phyloP scores from a whole-genome alignment of 2,329 filamentous ascomycete species.

The Aureobasidium sp. region DNA sequence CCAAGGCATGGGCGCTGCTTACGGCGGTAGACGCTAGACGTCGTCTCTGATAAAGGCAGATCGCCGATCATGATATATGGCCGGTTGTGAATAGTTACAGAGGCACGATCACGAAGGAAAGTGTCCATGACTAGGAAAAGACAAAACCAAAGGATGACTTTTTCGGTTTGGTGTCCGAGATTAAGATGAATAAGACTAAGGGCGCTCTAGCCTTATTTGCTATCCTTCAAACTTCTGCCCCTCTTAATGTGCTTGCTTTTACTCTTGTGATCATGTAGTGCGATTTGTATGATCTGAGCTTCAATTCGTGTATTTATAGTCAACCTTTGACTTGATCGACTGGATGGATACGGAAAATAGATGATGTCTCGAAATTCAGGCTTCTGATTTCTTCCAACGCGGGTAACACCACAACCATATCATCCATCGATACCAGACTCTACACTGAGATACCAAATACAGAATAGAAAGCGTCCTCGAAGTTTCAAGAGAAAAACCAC shows the following conservation, averaged over 20 bases:
- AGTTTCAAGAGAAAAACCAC: too few species aligned
- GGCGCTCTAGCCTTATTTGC: neutral
- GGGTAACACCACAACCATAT: neutral
- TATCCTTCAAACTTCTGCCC: neutral
- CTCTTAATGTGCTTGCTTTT: too few species aligned
- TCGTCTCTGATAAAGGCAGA: neutral
- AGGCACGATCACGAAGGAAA: neutral
- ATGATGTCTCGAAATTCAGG: neutral
- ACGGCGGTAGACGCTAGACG: neutral
- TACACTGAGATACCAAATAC: too few species aligned
- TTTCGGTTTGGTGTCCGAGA: neutral
- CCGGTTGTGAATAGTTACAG: neutral
- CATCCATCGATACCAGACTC: fast-evolving
- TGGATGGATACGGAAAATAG: too few species aligned
- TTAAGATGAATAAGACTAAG: neutral
- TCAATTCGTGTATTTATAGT: too few species aligned
- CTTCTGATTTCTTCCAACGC: neutral
- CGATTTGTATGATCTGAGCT: too few species aligned
- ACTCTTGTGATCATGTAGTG: too few species aligned
- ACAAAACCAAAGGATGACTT: neutral
- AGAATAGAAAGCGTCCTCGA: too few species aligned
- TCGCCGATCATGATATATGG: neutral
- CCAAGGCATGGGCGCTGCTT: conserved; percentile 1
- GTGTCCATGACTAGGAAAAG: conserved; percentile 1
- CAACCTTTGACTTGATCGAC: too few species aligned